phyloP scores from a whole-genome alignment of 1,284 basidiomycete species.

The Ustilago shanxiensis region DNA sequence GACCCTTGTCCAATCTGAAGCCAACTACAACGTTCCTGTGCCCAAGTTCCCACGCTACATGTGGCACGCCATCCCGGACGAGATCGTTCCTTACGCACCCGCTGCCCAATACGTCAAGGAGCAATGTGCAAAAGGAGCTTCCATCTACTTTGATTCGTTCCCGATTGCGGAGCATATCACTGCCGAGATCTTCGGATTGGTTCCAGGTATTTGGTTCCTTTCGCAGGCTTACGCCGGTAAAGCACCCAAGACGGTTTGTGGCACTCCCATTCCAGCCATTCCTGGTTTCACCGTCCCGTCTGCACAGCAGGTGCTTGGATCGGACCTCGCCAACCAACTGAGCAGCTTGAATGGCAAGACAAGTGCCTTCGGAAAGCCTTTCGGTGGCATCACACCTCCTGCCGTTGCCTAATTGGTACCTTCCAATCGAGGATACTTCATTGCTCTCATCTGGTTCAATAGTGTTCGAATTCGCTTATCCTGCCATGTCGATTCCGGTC shows the following conservation, averaged over 20 bases:
- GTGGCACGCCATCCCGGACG: constrained; percentile 61
- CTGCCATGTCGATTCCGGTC: background rate
- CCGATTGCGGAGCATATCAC: constrained; percentile 50
- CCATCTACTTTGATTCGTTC: constrained; percentile 52
- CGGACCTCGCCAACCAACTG: constrained; percentile 33
- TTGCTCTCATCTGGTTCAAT: no score
- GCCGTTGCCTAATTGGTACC: no score
- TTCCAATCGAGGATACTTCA: no score
- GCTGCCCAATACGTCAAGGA: constrained; percentile 51
- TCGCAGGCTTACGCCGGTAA: constrained; percentile 42
- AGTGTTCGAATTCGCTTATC: no score
- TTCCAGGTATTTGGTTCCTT: constrained; percentile 43
- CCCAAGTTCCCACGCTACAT: constrained; percentile 59
- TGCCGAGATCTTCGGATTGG: constrained; percentile 40
- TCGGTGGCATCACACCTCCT: background rate
- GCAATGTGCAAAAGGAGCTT: constrained; percentile 63
- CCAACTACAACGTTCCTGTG: constrained; percentile 37
- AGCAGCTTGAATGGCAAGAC: constrained; percentile 17
- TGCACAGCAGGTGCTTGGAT: constrained; percentile 27
- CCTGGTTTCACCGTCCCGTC: constrained; percentile 13
- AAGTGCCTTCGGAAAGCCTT: constrained; percentile 22
- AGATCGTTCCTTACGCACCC: constrained; percentile 59
- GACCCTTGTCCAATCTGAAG: constrained; percentile 43
- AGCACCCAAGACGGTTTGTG: constrained; percentile 39
- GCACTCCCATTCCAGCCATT: constrained; percentile 14